Percentiles rank a stretch among this genome's conserved stretches.
These are phyloP conservation scores for Kwoniella shandongensis DNA, from an alignment of 768 basidiomycete species.

Conservation along the genomic window DNA sequence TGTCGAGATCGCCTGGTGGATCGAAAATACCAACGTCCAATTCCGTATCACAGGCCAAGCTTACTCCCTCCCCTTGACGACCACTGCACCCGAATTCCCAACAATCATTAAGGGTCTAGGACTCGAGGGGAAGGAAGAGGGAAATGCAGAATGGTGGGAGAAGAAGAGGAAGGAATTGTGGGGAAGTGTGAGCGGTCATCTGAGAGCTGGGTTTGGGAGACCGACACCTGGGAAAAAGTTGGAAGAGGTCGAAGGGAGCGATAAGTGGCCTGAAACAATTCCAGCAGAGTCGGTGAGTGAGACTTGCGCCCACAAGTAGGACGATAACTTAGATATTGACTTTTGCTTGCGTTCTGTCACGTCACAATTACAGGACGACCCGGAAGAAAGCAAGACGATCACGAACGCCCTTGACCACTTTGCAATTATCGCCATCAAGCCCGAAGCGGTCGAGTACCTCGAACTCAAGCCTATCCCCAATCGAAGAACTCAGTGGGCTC, in stretches of 20 bases:
- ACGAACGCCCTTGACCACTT: slow-evolving; percentile 41
- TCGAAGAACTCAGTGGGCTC: slow-evolving; percentile 41
- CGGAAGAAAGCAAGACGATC: slow-evolving; percentile 40
- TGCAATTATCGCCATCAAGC: slow-evolving; percentile 44
- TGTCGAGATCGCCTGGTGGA: slow-evolving; percentile 51
- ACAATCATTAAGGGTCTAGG: slow-evolving; percentile 21
- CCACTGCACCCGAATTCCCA: slow-evolving; percentile 3
- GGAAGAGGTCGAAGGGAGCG: slow-evolving; percentile 28
- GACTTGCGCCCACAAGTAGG: neutral
- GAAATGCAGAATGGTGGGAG: slow-evolving; percentile 42
- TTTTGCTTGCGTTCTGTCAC: neutral
- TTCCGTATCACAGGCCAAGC: slow-evolving; percentile 48
- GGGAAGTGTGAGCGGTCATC: slow-evolving; percentile 47
- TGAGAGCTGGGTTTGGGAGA: slow-evolving; percentile 48
- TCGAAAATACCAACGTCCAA: slow-evolving; percentile 44
- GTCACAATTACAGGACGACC: slow-evolving; percentile 35
- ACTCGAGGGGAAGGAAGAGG: slow-evolving; percentile 33
- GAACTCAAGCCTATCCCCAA: slow-evolving; percentile 50
- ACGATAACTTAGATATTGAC: neutral
- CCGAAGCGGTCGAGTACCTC: slow-evolving; percentile 40
- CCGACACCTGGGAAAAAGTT: slow-evolving; percentile 48
- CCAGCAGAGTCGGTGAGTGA: slow-evolving; percentile 43
- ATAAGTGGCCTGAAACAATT: slow-evolving; percentile 45
- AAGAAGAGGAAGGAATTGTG: slow-evolving; percentile 40
- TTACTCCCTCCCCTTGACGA: slow-evolving; percentile 26